phyloP scores from a whole-genome alignment of 2,329 filamentous ascomycete genomes.

The Shiraia bambusicola region DNA sequence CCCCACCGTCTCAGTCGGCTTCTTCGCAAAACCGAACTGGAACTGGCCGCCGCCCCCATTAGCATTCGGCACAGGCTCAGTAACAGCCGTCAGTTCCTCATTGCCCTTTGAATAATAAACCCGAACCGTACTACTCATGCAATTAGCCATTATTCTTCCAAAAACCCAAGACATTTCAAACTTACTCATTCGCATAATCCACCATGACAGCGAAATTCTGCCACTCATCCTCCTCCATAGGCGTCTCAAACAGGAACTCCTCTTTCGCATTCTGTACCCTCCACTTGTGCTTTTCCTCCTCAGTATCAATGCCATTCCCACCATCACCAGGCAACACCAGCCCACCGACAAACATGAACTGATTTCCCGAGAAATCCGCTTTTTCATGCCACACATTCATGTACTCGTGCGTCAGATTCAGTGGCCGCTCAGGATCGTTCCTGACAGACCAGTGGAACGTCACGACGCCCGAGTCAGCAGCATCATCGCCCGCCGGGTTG shows the following conservation, averaged over 20 bases:
- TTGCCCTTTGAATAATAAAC: conserved; percentile 25
- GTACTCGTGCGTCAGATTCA: conserved; percentile 34
- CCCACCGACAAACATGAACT: conserved; percentile 26
- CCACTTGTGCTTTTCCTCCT: conserved; percentile 19
- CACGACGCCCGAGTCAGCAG: conserved; percentile 21
- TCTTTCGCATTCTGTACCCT: conserved; percentile 25
- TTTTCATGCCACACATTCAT: conserved; percentile 35
- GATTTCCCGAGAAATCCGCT: conserved; percentile 28
- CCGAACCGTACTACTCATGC: conserved; percentile 21
- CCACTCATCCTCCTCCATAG: conserved; percentile 17
- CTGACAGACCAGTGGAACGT: conserved; percentile 32
- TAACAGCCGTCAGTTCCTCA: conserved; percentile 15
- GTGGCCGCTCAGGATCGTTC: conserved; percentile 14
- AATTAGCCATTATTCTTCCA: conserved; percentile 3
- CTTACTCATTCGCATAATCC: conserved; percentile 26
- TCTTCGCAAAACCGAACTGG: conserved; percentile 33
- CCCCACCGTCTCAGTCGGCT: conserved; percentile 30
- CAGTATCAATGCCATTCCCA: conserved; percentile 17
- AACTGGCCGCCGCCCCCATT: conserved; percentile 31
- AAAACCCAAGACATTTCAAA: not conserved
- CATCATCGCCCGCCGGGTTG: conserved; percentile 22
- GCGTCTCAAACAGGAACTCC: conserved; percentile 20
- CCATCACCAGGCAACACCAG: conserved; percentile 25
- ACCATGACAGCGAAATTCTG: conserved; percentile 32
- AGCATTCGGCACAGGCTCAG: conserved; percentile 16